A percentile compares a stretch with the other conserved stretches of the same genome.
These are phyloP conservation scores for Goffeauzyma gilvescens DNA, from an alignment of 768 basidiomycete species.

Conservation along the genomic window DNA sequence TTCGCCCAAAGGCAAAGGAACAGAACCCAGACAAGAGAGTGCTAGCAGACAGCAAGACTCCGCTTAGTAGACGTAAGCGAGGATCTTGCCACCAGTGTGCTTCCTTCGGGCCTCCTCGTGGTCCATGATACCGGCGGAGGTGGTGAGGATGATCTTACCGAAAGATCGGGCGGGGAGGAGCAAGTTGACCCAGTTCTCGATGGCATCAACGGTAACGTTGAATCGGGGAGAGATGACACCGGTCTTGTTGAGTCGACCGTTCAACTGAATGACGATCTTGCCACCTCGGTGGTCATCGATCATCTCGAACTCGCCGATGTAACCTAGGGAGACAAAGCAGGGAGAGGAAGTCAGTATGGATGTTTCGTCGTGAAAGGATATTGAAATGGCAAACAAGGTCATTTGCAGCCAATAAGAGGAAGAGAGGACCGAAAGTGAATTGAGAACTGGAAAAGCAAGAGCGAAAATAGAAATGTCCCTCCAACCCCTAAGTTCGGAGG, in stretches of 20 bases:
- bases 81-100: slow-evolving; percentile 77
- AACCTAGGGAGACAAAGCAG: slow-evolving; percentile 41
- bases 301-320: slow-evolving; percentile 97
- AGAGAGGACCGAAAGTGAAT: neutral
- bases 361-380: slow-evolving; percentile 1
- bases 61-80: slow-evolving; percentile 74
- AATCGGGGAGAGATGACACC: slow-evolving; percentile 99
- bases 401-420: neutral
- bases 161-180: slow-evolving; percentile 89
- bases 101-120: slow-evolving; percentile 98
- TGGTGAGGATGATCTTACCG: slow-evolving; percentile 91
- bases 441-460: too few species aligned
- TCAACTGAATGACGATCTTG: slow-evolving; percentile 95
- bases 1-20: too few species aligned
- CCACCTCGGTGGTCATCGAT: slow-evolving; percentile 96
- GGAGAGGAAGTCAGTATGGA: slow-evolving; percentile 5
- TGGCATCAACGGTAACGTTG: slow-evolving; percentile 82
- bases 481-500: too few species aligned
- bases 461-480: too few species aligned
- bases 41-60: too few species aligned
- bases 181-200: slow-evolving; percentile 72
- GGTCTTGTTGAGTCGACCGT: slow-evolving; percentile 96
- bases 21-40: too few species aligned
- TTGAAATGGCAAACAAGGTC: too few species aligned
- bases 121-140: slow-evolving; percentile 92